Evolutionary conservation across 306 rosid genomes (phyloP).

Genomic region (Prosopis cineraria): DNA sequence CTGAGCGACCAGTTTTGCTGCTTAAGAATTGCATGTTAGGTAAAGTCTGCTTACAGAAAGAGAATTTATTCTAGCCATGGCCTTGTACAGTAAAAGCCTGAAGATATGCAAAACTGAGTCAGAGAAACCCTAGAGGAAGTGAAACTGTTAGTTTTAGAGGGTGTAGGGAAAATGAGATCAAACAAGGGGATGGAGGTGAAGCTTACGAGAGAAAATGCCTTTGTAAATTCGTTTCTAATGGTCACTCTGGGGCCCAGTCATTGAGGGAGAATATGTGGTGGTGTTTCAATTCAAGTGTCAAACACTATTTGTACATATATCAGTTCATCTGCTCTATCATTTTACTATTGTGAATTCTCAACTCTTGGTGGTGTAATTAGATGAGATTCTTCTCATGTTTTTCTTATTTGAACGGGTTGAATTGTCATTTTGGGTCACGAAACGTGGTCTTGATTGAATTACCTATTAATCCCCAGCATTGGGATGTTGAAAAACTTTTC

Average conservation of each 20-base stretch:
- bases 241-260: slow-evolving; percentile 35
- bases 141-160: slow-evolving; percentile 42
- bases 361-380: no score
- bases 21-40: neutral
- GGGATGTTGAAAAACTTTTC: neutral
- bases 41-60: neutral
- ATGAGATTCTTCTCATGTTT: neutral
- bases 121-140: slow-evolving; percentile 30
- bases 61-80: neutral
- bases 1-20: neutral
- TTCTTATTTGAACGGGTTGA: neutral
- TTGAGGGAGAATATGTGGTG: slow-evolving; percentile 28
- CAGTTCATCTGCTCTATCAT: no score
- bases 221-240: slow-evolving; percentile 47
- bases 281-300: slow-evolving; percentile 38
- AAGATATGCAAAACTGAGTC: slow-evolving; percentile 27
- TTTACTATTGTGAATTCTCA: no score
- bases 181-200: slow-evolving; percentile 22
- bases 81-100: slow-evolving; percentile 46
- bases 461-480: neutral
- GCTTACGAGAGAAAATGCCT: slow-evolving; percentile 31
- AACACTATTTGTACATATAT: slow-evolving; percentile 44
- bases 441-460: neutral
- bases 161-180: slow-evolving; percentile 38
- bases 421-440: neutral